A percentile compares a stretch with the other conserved stretches of the same genome.
phyloP scores from a whole-genome alignment of 208 protist species.

The Trichomonas gallinae region DNA sequence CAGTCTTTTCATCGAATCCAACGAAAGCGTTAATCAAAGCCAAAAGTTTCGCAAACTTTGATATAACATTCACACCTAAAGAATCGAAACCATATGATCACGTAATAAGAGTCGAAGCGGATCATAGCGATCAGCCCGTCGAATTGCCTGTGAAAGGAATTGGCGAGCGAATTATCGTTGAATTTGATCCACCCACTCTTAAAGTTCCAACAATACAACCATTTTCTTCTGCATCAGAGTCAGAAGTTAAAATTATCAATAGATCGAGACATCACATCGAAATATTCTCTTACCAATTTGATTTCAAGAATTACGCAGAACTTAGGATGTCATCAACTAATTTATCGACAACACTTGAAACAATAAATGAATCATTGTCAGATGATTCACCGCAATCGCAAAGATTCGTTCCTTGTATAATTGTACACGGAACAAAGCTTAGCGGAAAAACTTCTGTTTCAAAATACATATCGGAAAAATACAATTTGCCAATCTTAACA shows the following conservation, averaged over 20 bases:
- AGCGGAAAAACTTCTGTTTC: constrained; percentile 6
- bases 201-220: not conserved
- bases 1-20: not conserved
- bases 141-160: not conserved
- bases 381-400: not conserved
- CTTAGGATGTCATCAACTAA: not conserved
- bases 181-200: not conserved
- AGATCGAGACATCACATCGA: not conserved
- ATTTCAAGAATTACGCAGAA: not conserved
- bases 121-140: not conserved
- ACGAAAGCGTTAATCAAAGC: not conserved
- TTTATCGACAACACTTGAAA: too few species aligned
- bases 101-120: not conserved
- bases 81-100: not conserved
- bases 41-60: not conserved
- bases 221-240: not conserved
- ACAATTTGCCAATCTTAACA: not conserved
- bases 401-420: not conserved
- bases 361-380: not conserved
- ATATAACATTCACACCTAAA: not conserved
- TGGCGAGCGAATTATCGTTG: not conserved
- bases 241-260: not conserved
- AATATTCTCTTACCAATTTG: constrained; percentile 1
- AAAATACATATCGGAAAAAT: not conserved
- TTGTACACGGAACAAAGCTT: not conserved